A percentile compares a stretch with the other conserved stretches of the same genome.
Conservation (phyloP, 2,329 filamentous ascomycete genomes). For the Fusarium sp. region DNA sequence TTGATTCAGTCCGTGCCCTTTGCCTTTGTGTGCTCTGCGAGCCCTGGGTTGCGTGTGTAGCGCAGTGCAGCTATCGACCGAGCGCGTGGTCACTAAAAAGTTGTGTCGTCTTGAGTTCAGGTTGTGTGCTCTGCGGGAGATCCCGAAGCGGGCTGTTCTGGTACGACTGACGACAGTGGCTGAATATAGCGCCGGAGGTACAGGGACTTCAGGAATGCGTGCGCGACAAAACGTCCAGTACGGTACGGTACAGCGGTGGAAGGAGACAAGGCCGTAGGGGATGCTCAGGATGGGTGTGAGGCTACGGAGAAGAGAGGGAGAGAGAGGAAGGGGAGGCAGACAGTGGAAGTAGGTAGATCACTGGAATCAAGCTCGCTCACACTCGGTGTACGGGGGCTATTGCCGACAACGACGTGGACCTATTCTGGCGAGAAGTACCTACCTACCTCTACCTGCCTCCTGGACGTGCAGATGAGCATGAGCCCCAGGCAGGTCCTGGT, state of each 20-base stretch:
- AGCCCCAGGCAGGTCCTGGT: slow-evolving; percentile 2
- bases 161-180: slow-evolving; percentile 46
- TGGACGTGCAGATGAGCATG: neutral
- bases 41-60: slow-evolving; percentile 1
- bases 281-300: neutral
- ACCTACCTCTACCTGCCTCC: neutral
- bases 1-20: neutral
- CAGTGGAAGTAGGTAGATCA: slow-evolving; percentile 6
- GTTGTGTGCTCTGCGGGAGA: slow-evolving; percentile 41
- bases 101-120: slow-evolving; percentile 13
- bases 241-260: neutral
- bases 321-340: neutral
- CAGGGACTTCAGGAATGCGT: slow-evolving; percentile 29
- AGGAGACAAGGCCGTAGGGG: neutral
- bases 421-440: neutral
- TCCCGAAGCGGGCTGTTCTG: slow-evolving; percentile 40
- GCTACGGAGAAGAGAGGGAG: neutral
- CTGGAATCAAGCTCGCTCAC: neutral
- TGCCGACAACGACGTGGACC: slow-evolving; percentile 3
- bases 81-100: slow-evolving; percentile 13
- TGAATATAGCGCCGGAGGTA: slow-evolving; percentile 40
- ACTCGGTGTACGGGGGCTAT: slow-evolving; percentile 5
- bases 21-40: slow-evolving; percentile 6
- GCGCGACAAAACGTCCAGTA: slow-evolving; percentile 17
- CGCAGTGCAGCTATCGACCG: slow-evolving; percentile 9